Percentiles rank a stretch among this genome's conserved stretches.
These are phyloP conservation scores for Rheum nobile DNA, from an alignment of 148 eudicot species.

Conservation along the genomic window DNA sequence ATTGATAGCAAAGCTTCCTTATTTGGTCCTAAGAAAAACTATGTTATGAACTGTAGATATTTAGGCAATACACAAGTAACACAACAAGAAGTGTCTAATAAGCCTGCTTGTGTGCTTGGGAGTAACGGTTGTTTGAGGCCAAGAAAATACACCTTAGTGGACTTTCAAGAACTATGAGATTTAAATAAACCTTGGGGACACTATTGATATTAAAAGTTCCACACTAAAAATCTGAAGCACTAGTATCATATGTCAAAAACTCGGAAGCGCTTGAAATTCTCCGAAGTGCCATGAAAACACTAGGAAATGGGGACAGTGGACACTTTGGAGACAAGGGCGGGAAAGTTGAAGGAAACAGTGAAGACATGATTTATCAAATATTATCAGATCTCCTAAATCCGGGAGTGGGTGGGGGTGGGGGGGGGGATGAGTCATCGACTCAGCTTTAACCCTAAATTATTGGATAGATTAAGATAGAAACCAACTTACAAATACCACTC, in stretches of 20 bases:
- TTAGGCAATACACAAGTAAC: background rate
- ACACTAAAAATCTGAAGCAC: background rate
- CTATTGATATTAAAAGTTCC: background rate
- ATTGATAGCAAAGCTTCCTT: background rate
- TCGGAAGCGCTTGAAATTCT: too few species aligned
- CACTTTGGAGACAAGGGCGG: too few species aligned
- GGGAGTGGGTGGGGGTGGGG: too few species aligned
- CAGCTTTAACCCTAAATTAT: too few species aligned
- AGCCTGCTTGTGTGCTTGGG: background rate
- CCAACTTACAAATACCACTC: too few species aligned
- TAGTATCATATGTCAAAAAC: background rate
- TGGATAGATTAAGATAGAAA: too few species aligned
- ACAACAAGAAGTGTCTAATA: too few species aligned
- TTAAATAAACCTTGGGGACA: background rate
- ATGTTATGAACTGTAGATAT: background rate
- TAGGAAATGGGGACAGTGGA: background rate
- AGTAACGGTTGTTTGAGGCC: background rate
- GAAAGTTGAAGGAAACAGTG: background rate
- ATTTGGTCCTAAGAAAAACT: background rate
- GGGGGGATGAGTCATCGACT: too few species aligned
- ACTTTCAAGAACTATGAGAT: background rate
- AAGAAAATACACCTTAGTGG: background rate
- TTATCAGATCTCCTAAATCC: too few species aligned
- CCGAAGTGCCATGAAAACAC: too few species aligned
- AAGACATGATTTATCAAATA: too few species aligned